These are phyloP conservation scores for Westerdykella ornata DNA, from an alignment of 2,329 filamentous ascomycete genomes.

Conservation along the genomic window DNA sequence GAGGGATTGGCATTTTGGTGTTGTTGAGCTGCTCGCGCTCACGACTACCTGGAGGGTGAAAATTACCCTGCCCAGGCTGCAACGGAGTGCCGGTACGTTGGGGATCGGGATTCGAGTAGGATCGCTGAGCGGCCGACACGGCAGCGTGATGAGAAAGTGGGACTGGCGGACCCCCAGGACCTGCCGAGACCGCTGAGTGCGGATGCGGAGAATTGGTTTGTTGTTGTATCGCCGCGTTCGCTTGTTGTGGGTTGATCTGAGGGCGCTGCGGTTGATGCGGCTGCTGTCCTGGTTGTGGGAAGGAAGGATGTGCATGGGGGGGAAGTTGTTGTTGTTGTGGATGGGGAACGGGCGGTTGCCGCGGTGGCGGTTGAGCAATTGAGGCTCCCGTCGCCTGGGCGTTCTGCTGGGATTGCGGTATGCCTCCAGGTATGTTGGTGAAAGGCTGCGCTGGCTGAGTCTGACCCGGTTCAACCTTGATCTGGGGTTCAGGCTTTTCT, in stretches of 20 bases:
- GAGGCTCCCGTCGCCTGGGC: conserved; percentile 4
- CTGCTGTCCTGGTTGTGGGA: conserved; percentile 26
- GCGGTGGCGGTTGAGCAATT: conserved; percentile 7
- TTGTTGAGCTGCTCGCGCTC: conserved; percentile 41
- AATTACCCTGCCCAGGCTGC: conserved; percentile 27
- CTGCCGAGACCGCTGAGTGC: conserved; percentile 26
- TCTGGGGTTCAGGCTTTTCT: conserved; percentile 31
- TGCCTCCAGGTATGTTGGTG: conserved; percentile 3
- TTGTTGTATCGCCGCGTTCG: conserved; percentile 27
- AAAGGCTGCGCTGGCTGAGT: conserved; percentile 13
- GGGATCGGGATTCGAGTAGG: conserved; percentile 32
- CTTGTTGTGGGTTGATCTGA: conserved; percentile 34
- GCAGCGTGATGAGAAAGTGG: conserved; percentile 43
- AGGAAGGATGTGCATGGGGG: conserved; percentile 20
- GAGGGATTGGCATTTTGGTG: conserved; percentile 74
- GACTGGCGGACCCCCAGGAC: conserved; percentile 28
- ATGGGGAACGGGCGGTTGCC: conserved; percentile 21
- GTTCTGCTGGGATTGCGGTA: conserved; percentile 8
- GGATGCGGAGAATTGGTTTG: conserved; percentile 36
- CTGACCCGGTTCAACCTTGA: conserved; percentile 33
- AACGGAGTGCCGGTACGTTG: conserved; percentile 32
- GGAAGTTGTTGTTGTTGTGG: conserved; percentile 22
- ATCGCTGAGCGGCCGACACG: conserved; percentile 38
- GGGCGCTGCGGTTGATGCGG: conserved; percentile 27
- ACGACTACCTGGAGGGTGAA: conserved; percentile 29